Base-by-base conservation (phyloP, 495 filamentous ascomycete genomes). In the Glutinoglossum americanum region DNA sequence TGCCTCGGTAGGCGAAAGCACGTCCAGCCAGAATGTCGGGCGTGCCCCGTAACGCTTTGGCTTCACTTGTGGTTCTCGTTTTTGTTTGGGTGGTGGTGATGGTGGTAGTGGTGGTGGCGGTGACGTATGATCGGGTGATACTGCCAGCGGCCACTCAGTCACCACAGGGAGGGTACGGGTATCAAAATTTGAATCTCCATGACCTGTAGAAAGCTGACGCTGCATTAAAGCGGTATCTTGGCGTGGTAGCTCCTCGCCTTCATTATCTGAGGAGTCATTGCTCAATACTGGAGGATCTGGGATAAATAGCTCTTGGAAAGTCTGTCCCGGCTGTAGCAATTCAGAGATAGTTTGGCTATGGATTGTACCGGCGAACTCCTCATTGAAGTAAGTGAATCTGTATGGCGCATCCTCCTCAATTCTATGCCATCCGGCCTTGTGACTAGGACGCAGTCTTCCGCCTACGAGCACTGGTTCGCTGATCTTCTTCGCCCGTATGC, bases 351-450 rank as follows among this genome's bases (percentile, higher is more conserved):
- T 93, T 65, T 94, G 88, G 23, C 87, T 89, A 66, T 97, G 92
- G 60, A 97, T 92, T 0, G 92, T 97, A 63, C 83, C 88, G 51
- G 82, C 81, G 59, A 97, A 86, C 61, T 95, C 87, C 64, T 97
- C 92, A 66, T 95, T 96, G 74, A 98, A 98, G 64, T 98, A 98
- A 1, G 92, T 98, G 66, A 94, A 97, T 47, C 92, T 79, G 65
- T 93, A 98, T 0, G 92, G 92, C 0, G 81, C 81, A 55, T 95
- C 93, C 39, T 95, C 89, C 62, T 92, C 86, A 58, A 84, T 81
- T 26, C 81, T 76, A 66, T 89, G 87, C 92, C 92, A 98, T 5
- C 74, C 72, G 55, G 70, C 68, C 62, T 84, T 86, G 59, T 87
- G 81, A 8, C 75, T 70, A 8, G 92, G 88, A 9, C 92, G 80